Percentiles rank a stretch among this genome's conserved stretches.
These are phyloP conservation scores for Tranzscheliella williamsii DNA, from an alignment of 1,284 basidiomycete genomes.

Conservation along the genomic window DNA sequence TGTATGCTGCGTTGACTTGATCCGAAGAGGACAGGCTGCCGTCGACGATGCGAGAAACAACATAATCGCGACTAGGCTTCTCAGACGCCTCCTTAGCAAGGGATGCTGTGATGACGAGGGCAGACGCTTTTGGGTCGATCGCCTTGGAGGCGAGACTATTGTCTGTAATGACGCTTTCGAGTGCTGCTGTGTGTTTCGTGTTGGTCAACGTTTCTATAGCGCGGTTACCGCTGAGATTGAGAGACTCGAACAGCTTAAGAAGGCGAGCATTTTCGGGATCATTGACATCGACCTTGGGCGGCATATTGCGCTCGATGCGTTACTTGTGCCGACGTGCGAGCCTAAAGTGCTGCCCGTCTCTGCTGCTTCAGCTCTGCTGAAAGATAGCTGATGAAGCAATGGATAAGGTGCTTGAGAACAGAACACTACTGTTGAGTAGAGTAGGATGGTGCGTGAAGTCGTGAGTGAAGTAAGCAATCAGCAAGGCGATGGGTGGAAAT, in stretches of 20 bases:
- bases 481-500: too few species aligned
- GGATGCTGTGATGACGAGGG: constrained; percentile 70
- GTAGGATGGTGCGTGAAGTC: too few species aligned
- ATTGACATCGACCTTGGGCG: constrained; percentile 66
- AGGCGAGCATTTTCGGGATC: constrained; percentile 65
- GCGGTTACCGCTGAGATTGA: constrained; percentile 77
- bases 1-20: constrained; percentile 74
- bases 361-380: too few species aligned
- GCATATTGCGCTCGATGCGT: too few species aligned
- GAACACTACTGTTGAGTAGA: too few species aligned
- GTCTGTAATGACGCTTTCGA: constrained; percentile 72
- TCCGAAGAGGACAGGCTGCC: constrained; percentile 79
- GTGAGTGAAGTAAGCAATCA: too few species aligned
- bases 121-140: constrained; percentile 80
- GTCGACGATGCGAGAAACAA: constrained; percentile 72
- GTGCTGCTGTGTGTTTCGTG: constrained; percentile 62
- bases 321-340: too few species aligned
- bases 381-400: too few species aligned
- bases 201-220: constrained; percentile 69
- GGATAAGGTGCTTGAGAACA: too few species aligned
- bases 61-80: constrained; percentile 70
- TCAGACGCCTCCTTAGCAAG: constrained; percentile 69
- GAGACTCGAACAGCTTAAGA: constrained; percentile 74
- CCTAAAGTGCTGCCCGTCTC: too few species aligned
- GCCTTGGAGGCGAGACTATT: constrained; percentile 48